Conservation (phyloP, 2,329 filamentous ascomycete species). For the Orbilia blumenaviensis region DNA sequence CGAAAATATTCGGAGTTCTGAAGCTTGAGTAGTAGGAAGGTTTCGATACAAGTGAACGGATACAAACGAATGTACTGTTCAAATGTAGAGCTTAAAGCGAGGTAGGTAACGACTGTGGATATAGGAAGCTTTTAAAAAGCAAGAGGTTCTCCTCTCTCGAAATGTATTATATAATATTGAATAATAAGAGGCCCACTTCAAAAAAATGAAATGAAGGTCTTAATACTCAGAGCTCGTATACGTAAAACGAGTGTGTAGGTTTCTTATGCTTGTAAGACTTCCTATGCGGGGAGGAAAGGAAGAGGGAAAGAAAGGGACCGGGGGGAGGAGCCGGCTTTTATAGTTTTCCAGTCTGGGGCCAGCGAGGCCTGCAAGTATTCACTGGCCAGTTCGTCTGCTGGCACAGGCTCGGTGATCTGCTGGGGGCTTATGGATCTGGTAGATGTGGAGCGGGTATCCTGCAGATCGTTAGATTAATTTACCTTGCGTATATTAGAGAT, state of each 20-base stretch:
- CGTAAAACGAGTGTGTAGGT: background rate
- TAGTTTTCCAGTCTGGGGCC: conserved; percentile 2
- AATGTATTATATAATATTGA: too few relatives aligned
- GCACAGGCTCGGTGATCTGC: too few relatives aligned
- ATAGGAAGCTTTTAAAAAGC: background rate
- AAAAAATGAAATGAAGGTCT: background rate
- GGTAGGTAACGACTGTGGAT: background rate
- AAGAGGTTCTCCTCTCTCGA: too few relatives aligned
- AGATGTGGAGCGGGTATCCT: too few relatives aligned
- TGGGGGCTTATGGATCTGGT: too few relatives aligned
- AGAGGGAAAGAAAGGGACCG: background rate
- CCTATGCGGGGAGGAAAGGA: background rate
- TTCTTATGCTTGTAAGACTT: background rate
- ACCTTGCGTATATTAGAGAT: too few relatives aligned
- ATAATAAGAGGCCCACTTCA: background rate
- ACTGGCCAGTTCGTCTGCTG: too few relatives aligned
- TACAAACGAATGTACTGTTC: conserved; percentile 8
- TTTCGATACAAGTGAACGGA: conserved; percentile 4
- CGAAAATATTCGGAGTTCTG: background rate
- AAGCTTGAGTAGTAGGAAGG: background rate
- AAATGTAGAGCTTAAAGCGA: background rate
- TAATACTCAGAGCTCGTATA: background rate
- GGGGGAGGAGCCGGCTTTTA: conserved; percentile 13
- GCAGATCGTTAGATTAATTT: too few relatives aligned
- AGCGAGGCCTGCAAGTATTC: too few relatives aligned